phyloP scores from a whole-genome alignment of 192 early-diverging fungal species.

The Coemansia guatemalensis region DNA sequence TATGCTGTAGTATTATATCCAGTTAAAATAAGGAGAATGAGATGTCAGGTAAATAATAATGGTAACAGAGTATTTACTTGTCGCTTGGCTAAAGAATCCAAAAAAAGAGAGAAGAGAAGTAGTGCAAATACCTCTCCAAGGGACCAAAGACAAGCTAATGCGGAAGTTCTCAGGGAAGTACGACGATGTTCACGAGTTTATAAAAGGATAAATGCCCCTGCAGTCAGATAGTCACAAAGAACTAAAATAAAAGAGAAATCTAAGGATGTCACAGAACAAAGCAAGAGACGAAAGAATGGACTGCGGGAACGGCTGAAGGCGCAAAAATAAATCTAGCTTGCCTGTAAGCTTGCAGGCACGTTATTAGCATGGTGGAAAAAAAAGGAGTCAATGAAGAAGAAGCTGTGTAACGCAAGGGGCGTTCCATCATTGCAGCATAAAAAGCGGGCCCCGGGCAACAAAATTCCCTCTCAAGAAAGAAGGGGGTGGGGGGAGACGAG shows the following conservation, averaged over 20 bases:
- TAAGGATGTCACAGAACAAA: slow-evolving; percentile 7
- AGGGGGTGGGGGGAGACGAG: not conserved
- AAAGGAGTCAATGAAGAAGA: slow-evolving; percentile 3
- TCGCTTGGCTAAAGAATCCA: not conserved
- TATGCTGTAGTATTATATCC: not conserved
- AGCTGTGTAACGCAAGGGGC: not conserved
- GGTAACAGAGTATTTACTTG: not conserved
- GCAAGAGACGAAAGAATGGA: not conserved
- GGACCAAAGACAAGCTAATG: not conserved
- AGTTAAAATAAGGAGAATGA: not conserved
- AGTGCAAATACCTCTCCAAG: not conserved
- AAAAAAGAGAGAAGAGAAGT: slow-evolving; percentile 1
- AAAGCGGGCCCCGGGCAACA: not conserved
- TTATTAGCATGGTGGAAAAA: not conserved
- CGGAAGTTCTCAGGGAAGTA: not conserved
- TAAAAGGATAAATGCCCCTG: slow-evolving; percentile 3
- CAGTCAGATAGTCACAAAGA: not conserved
- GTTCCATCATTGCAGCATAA: not conserved
- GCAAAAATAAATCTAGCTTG: slow-evolving; percentile 1
- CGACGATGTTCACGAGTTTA: not conserved
- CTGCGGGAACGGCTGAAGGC: not conserved
- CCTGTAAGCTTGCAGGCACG: not conserved
- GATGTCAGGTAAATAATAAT: not conserved
- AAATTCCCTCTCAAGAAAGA: not conserved
- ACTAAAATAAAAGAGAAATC: not conserved